These are phyloP conservation scores for Ambrosia artemisiifolia DNA, from an alignment of 129 eudicot genomes.

Conservation along the genomic window DNA sequence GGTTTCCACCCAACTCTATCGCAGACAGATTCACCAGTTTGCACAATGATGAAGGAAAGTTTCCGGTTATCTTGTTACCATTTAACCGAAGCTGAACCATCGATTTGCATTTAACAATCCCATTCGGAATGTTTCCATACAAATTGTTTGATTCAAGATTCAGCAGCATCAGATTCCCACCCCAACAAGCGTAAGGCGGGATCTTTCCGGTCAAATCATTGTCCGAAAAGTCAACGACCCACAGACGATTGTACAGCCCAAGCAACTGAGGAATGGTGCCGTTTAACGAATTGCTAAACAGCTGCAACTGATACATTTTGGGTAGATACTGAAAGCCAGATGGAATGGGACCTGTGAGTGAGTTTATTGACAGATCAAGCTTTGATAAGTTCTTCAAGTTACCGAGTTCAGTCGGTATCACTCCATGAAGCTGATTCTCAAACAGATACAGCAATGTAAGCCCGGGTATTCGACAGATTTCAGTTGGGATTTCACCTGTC, in stretches of 20 bases:
- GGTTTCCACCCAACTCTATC: constrained; percentile 73
- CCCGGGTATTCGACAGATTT: constrained; percentile 51
- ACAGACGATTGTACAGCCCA: constrained; percentile 66
- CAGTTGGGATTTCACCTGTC: constrained; percentile 74
- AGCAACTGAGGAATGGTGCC: constrained; percentile 75
- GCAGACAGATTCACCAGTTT: constrained; percentile 57
- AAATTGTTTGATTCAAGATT: constrained; percentile 68
- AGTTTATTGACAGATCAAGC: constrained; percentile 81
- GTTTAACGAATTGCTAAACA: constrained; percentile 59
- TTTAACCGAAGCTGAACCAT: constrained; percentile 65
- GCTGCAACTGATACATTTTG: constrained; percentile 67
- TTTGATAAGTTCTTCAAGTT: constrained; percentile 55
- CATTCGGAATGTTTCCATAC: constrained; percentile 68
- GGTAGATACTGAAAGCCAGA: constrained; percentile 71
- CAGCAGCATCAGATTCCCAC: constrained; percentile 62
- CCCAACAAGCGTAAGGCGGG: constrained; percentile 63
- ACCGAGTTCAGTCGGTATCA: constrained; percentile 65
- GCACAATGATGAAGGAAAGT: constrained; percentile 80
- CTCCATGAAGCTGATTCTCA: constrained; percentile 75
- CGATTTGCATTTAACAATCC: constrained; percentile 56
- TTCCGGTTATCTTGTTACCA: constrained; percentile 66
- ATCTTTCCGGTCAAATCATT: constrained; percentile 69
- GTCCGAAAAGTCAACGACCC: constrained; percentile 85
- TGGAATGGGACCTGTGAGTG: constrained; percentile 79
- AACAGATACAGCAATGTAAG: constrained; percentile 66